These are phyloP conservation scores for Sistotremastrum suecicum DNA, from an alignment of 768 basidiomycete genomes.

Conservation along the genomic window DNA sequence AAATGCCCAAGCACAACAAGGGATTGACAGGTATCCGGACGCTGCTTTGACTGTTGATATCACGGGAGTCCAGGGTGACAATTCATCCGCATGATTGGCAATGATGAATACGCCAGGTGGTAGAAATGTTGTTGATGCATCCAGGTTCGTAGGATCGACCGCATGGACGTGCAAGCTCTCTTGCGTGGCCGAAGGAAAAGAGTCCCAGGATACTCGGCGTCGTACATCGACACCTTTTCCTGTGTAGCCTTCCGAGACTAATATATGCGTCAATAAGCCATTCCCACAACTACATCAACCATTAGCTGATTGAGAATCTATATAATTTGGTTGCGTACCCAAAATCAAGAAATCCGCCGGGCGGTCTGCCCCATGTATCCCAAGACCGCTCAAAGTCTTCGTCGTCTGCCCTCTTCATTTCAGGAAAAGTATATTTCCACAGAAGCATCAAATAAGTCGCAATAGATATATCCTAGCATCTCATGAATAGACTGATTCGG, in stretches of 20 bases:
- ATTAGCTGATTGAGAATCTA: not conserved
- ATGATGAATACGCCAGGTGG: conserved; percentile 57
- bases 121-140: conserved; percentile 15
- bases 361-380: conserved; percentile 64
- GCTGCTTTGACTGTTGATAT: conserved; percentile 48
- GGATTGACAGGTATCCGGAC: conserved; percentile 68
- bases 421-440: conserved; percentile 63
- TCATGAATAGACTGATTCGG: not conserved
- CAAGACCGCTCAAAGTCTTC: conserved; percentile 30
- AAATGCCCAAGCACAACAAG: conserved; percentile 83
- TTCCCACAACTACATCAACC: conserved; percentile 62
- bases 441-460: conserved; percentile 86
- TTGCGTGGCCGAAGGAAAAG: conserved; percentile 56
- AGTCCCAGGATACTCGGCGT: conserved; percentile 69
- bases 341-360: conserved; percentile 78
- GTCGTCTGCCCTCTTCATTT: conserved; percentile 5
- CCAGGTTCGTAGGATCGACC: conserved; percentile 42
- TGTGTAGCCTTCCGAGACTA: conserved; percentile 66
- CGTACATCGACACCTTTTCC: conserved; percentile 83
- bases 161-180: conserved; percentile 48
- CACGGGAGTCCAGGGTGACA: conserved; percentile 90
- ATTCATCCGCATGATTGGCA: conserved; percentile 92
- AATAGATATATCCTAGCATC: conserved; percentile 75
- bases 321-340: conserved; percentile 34
- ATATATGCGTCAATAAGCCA: conserved; percentile 81